Evolutionary conservation across 148 eudicot species (phyloP).

Genomic region (Selenicereus undatus): DNA sequence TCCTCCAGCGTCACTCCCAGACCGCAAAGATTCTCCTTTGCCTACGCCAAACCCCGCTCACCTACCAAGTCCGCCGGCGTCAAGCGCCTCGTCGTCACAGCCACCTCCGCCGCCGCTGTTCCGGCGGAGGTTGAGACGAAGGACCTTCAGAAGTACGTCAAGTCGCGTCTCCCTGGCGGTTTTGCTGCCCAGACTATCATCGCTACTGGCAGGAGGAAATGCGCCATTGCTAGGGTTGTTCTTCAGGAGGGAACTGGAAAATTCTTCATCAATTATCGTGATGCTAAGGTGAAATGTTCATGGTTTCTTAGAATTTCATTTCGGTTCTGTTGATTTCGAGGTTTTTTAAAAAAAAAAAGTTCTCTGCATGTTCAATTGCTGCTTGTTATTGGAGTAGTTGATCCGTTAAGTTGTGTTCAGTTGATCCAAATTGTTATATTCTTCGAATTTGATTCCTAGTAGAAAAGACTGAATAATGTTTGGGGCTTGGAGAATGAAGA

Average conservation of each 20-base stretch:
- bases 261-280: conserved; percentile 74
- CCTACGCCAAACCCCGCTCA: conserved; percentile 27
- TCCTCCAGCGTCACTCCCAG: conserved; percentile 48
- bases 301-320: background rate
- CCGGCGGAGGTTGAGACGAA: conserved; percentile 31
- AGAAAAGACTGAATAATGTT: background rate
- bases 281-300: conserved; percentile 50
- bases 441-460: background rate
- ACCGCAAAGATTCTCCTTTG: conserved; percentile 26
- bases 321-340: background rate
- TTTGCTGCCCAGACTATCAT: conserved; percentile 72
- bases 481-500: background rate
- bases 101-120: conserved; percentile 37
- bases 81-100: conserved; percentile 27
- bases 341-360: no score
- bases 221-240: conserved; percentile 90
- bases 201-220: conserved; percentile 82
- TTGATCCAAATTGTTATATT: background rate
- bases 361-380: background rate
- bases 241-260: conserved; percentile 84
- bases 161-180: conserved; percentile 86
- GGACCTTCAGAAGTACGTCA: conserved; percentile 60
- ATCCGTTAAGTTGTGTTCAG: background rate
- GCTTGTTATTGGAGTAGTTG: background rate
- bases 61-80: background rate